These are phyloP conservation scores for Phaeosphaeriaceae sp. DNA, from an alignment of 2,329 filamentous ascomycete genomes.

Conservation along the genomic window DNA sequence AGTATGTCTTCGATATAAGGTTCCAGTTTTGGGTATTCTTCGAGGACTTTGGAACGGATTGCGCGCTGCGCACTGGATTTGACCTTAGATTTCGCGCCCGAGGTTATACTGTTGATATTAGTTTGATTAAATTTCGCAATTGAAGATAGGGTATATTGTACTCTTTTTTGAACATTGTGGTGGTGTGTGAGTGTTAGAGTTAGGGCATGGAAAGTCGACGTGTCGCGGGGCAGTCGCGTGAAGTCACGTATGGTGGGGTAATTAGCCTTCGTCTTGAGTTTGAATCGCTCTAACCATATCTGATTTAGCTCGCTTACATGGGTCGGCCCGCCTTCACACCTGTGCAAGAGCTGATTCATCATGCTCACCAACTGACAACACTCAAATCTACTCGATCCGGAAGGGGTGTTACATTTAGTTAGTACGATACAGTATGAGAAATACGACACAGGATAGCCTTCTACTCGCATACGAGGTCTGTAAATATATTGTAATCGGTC, in stretches of 20 bases:
- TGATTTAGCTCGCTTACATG: no score
- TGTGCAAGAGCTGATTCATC: no score
- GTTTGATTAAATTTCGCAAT: not conserved
- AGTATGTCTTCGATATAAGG: conserved; percentile 92
- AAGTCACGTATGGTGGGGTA: not conserved
- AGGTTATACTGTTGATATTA: conserved; percentile 64
- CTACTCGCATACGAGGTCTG: no score
- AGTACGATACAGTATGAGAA: no score
- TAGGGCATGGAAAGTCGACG: conserved; percentile 3
- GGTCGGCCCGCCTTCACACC: no score
- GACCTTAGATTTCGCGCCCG: conserved; percentile 89
- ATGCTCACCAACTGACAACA: no score
- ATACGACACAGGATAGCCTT: no score
- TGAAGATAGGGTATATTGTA: conserved; percentile 5
- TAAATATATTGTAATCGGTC: no score
- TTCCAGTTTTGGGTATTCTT: conserved; percentile 83
- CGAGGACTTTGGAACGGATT: conserved; percentile 80
- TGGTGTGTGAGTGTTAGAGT: conserved; percentile 3
- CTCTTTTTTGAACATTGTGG: conserved; percentile 49
- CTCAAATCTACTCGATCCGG: no score
- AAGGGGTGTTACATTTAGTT: no score
- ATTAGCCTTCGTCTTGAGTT: not conserved
- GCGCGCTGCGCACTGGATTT: conserved; percentile 93
- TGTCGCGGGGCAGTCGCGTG: conserved; percentile 8
- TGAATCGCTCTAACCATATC: not conserved